Percentiles rank a stretch among this genome's conserved stretches.
Conservation (phyloP, 495 filamentous ascomycete species). For the Trichocladium uniseriatum region DNA sequence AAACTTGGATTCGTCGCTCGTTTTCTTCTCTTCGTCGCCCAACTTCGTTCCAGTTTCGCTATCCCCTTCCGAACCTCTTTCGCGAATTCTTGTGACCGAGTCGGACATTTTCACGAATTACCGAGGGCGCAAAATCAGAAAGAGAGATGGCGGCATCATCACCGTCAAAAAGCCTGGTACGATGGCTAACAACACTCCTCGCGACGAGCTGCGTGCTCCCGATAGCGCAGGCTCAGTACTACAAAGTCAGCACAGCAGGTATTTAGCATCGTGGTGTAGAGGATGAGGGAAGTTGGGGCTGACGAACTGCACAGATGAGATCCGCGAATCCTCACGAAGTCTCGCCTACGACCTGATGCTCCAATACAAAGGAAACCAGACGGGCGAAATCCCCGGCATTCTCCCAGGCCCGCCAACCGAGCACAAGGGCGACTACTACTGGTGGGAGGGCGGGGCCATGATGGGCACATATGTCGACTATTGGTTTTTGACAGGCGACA, state of each 20-base stretch:
- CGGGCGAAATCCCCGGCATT: constrained; percentile 56
- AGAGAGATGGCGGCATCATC: constrained; percentile 5
- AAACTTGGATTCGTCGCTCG: not conserved
- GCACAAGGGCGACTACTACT: constrained; percentile 44
- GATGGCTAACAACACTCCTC: constrained; percentile 18
- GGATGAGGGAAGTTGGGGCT: not conserved
- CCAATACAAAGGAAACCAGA: constrained; percentile 54
- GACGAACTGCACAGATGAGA: constrained; percentile 36
- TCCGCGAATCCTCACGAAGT: constrained; percentile 50
- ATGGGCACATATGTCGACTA: constrained; percentile 58
- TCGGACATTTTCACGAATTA: not conserved
- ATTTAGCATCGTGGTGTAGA: not conserved
- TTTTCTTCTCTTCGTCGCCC: not conserved
- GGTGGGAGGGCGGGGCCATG: constrained; percentile 48
- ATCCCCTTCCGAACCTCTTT: not conserved
- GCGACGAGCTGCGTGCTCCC: constrained; percentile 13
- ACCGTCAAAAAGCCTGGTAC: constrained; percentile 1
- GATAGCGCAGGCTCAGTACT: constrained; percentile 14
- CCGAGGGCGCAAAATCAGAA: not conserved
- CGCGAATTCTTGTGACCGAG: not conserved
- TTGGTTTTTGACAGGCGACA: constrained; percentile 60
- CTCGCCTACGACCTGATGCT: constrained; percentile 57
- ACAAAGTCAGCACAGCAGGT: constrained; percentile 22
- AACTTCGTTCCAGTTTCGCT: not conserved
- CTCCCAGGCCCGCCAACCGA: constrained; percentile 44